phyloP scores from a whole-genome alignment of 2,329 filamentous ascomycete species.

The Paracorniculantispora psalliotae region DNA sequence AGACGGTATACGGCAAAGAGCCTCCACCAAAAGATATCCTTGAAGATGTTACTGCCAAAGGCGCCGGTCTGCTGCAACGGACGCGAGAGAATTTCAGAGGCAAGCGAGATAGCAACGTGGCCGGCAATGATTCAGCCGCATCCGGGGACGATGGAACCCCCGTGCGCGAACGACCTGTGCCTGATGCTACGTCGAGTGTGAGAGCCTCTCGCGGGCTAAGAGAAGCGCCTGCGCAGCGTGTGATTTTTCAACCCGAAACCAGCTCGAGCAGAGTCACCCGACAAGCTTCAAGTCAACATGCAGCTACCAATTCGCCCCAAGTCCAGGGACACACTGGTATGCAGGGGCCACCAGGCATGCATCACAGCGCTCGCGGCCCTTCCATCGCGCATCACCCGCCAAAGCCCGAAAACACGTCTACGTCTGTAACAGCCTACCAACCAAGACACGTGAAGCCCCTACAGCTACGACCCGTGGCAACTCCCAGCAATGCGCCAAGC shows the following conservation, averaged over 20 bases:
- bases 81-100: slow-evolving; percentile 70
- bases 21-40: slow-evolving; percentile 85
- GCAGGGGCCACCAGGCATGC: slow-evolving; percentile 26
- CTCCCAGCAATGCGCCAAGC: slow-evolving; percentile 67
- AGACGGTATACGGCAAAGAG: slow-evolving; percentile 68
- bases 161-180: slow-evolving; percentile 45
- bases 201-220: slow-evolving; percentile 62
- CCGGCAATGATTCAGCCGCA: slow-evolving; percentile 51
- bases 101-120: slow-evolving; percentile 44
- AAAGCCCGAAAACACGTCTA: slow-evolving; percentile 52
- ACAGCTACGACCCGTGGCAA: slow-evolving; percentile 67
- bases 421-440: slow-evolving; percentile 64
- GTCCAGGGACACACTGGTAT: slow-evolving; percentile 29
- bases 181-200: slow-evolving; percentile 49
- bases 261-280: slow-evolving; percentile 59
- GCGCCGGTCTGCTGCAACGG: slow-evolving; percentile 70
- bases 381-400: slow-evolving; percentile 48
- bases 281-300: slow-evolving; percentile 46
- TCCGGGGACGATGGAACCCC: slow-evolving; percentile 58
- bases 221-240: slow-evolving; percentile 78
- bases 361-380: slow-evolving; percentile 35
- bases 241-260: slow-evolving; percentile 80
- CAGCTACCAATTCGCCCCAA: slow-evolving; percentile 22
- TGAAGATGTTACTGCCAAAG: slow-evolving; percentile 81
- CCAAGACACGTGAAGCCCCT: slow-evolving; percentile 58